Conservation (phyloP, 805 yeast genomes). For the Hanseniaspora occidentalis region DNA sequence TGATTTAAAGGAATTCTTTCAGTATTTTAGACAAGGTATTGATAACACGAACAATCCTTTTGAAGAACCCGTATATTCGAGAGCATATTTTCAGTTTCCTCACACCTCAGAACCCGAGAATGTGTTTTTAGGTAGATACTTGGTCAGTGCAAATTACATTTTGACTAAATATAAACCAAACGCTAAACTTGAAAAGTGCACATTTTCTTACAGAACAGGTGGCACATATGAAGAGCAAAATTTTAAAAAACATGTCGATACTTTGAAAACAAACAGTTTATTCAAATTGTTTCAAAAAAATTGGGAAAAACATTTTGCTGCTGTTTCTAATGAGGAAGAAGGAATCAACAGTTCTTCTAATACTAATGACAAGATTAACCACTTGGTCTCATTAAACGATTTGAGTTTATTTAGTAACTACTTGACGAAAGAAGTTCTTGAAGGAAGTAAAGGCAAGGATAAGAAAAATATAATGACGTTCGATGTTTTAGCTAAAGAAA, state of each 20-base stretch:
- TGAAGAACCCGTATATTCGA: conserved; percentile 29
- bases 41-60: conserved; percentile 15
- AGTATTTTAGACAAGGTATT: conserved; percentile 23
- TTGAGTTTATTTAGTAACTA: conserved; percentile 18
- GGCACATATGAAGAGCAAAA: too few species aligned
- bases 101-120: conserved; percentile 10
- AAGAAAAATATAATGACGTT: conserved; percentile 5
- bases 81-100: conserved; percentile 32
- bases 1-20: conserved; percentile 17
- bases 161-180: conserved; percentile 1
- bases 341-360: too few species aligned
- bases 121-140: background rate
- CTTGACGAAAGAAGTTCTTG: conserved; percentile 17
- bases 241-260: background rate
- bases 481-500: background rate
- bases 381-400: conserved; percentile 15
- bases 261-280: background rate
- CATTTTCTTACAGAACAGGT: background rate
- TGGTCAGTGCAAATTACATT: background rate
- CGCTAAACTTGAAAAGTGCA: background rate
- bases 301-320: background rate
- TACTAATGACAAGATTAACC: conserved; percentile 10
- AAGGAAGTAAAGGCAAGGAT: conserved; percentile 11
- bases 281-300: background rate
- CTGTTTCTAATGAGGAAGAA: too few species aligned